Base-by-base conservation (phyloP, 2,329 filamentous ascomycete species). In the Pseudogymnoascus sp. region DNA sequence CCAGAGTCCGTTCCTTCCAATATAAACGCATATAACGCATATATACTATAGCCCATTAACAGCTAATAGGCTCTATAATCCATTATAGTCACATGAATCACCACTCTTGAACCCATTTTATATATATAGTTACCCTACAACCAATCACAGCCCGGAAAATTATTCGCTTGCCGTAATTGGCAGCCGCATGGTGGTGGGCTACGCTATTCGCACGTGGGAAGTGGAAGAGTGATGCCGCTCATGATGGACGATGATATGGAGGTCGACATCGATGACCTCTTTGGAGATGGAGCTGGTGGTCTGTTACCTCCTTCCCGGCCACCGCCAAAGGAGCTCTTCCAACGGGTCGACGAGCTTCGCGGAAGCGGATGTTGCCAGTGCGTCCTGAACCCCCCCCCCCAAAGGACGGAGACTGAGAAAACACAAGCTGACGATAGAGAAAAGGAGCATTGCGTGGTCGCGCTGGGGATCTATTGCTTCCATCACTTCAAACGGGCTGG, bases 371-470 rank as follows among this genome's bases (percentile, higher is more conserved):
- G 90, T 74, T 91, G 88, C 80, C 89, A 92, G 91, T 95, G 84
- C 77, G 87, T 81, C 12, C 18, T 18, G 18, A 18, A 1, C 18
- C 18, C 18, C 16, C 28, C 14, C 11, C 3, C 14, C 43, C 43
- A 6, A 9, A 53, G 1, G 14, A 31, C 23, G 23, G 8, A 53
- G 43, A 28, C 23, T 28, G 14, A 53, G 23, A 31, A 53, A 16
- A n/a, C 14, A 53, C 43, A 53, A 16, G 43, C 43, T 53, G 43
- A 53, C 43, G 23, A 53, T 16, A 36, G 60, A 56, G 18, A 56
- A 67, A 74, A 96, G 92, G 73, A 86, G 85, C 67, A 83, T 97
- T 62, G 87, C 89, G 31, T 97, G 93, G 93, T 96, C 93, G 9
- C 92, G 88, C 70, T 84, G 86, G 65, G 93, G 93, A 46, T 91